Evolutionary conservation across 768 basidiomycete genomes (phyloP), one percentile per base, ranked within the genome.

Genomic region (Neoboletus brunneissimus): DNA sequence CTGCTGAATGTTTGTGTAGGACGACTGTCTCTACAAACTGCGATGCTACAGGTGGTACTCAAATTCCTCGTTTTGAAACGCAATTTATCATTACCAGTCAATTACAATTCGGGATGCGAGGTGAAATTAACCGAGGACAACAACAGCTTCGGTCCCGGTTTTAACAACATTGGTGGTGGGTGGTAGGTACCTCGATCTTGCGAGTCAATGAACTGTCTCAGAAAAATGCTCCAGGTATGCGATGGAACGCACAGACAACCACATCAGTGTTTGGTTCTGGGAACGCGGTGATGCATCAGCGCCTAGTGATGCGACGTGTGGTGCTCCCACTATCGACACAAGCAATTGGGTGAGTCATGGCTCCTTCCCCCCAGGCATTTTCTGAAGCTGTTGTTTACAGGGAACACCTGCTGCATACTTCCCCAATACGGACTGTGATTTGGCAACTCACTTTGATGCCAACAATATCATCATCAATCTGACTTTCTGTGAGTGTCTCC

Each of bases 261-360:
- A 70, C 48, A 74, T 79, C 13, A 71, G 69, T 41, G 54, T 78
- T 41, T 79, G 73, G 69, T 78, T 75, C 64, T 79, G 79, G 76
- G 70, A 71, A 43, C 65, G 76, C 16, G 53, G 63, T 32, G 66
- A 69, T 42, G 1, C 57, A 5, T 62, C 57, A 22, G 73, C 70
- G 12, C 78, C 78, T 5, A 31, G 52, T 9, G 76, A 77, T 48
- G 70, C 68, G 52, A 67, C 53, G 15, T 58, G 56, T 35, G 69
- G 66, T 27, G 54, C 56, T 9, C 45, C 34, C 31, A 47, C 37
- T n/a, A 53, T 68, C n/a, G 18, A 69, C 42, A 62, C 69, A 15
- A 59, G 32, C 41, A 43, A n/a, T 32, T 73, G 72, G 73, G 69
- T 62, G 37, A 49, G 52, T 38, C 35, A 29, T 38, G 1, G 3